Evolutionary conservation across 2,329 filamentous ascomycete species (phyloP).

Genomic region (Aotearoamyces nothofagi): DNA sequence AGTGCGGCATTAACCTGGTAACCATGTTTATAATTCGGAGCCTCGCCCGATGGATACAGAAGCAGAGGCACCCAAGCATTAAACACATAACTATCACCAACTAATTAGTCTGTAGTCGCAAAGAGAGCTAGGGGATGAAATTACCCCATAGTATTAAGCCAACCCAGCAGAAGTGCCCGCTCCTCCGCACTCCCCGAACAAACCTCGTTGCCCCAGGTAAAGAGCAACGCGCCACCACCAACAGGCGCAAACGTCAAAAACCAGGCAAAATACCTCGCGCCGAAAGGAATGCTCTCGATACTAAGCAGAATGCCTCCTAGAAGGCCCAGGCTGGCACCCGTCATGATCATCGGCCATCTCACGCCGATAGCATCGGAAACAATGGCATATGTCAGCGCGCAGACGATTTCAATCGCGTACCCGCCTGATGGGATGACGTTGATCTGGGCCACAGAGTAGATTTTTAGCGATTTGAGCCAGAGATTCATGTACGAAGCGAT

Average conservation of each 20-base stretch:
- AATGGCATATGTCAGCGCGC: conserved; percentile 36
- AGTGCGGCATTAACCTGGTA: conserved; percentile 8
- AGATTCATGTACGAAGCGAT: conserved; percentile 41
- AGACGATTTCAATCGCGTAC: conserved; percentile 34
- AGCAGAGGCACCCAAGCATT: conserved; percentile 4
- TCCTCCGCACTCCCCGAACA: too few species aligned
- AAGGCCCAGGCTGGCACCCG: conserved; percentile 17
- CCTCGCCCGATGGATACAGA: conserved; percentile 5
- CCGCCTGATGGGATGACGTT: conserved; percentile 33
- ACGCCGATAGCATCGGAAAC: conserved; percentile 15
- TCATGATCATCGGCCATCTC: conserved; percentile 12
- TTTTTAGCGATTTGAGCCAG: conserved; percentile 30
- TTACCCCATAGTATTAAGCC: too few species aligned
- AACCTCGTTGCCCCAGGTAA: too few species aligned
- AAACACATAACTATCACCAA: conserved; percentile 24
- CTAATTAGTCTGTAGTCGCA: too few species aligned
- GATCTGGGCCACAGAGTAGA: conserved; percentile 30
- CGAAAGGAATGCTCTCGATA: conserved; percentile 18
- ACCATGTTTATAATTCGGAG: conserved; percentile 6
- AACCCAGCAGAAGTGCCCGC: too few species aligned
- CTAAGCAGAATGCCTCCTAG: conserved; percentile 21
- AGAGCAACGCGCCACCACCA: conserved; percentile 27
- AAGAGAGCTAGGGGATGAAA: too few species aligned
- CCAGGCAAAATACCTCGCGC: conserved; percentile 19
- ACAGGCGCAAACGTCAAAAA: conserved; percentile 19